A percentile compares a stretch with the other conserved stretches of the same genome.
Evolutionary conservation across 1,284 basidiomycete species (phyloP).

Genomic region (Cutaneotrichosporon mucoides): DNA sequence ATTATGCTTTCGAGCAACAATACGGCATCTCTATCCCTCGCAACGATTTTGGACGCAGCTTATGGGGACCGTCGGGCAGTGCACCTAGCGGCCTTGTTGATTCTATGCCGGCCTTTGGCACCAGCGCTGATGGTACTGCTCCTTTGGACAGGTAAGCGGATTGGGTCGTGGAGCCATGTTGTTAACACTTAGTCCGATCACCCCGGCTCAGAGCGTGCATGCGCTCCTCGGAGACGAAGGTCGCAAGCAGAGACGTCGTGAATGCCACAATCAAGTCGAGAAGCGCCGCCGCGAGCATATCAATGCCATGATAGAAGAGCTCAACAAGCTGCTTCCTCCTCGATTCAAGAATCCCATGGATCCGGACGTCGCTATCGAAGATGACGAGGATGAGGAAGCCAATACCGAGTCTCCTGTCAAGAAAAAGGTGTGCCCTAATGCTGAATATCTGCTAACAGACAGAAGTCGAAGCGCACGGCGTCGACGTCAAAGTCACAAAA

Average conservation of each 20-base stretch:
- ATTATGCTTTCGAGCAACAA: conserved; percentile 13
- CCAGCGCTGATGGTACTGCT: conserved; percentile 14
- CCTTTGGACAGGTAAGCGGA: conserved; percentile 23
- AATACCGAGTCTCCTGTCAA: conserved; percentile 22
- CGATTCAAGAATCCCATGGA: conserved; percentile 27
- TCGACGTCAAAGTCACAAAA: conserved; percentile 32
- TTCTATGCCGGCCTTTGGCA: conserved; percentile 23
- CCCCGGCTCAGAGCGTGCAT: conserved; percentile 29
- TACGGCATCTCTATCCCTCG: conserved; percentile 33
- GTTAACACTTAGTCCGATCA: conserved; percentile 29
- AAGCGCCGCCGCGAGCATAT: conserved; percentile 46
- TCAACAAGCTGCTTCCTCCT: conserved; percentile 37
- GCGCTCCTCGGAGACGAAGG: conserved; percentile 27
- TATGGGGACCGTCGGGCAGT: conserved; percentile 22
- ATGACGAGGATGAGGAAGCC: conserved; percentile 40
- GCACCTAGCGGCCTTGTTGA: conserved; percentile 25
- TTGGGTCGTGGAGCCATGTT: no score
- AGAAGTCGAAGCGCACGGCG: conserved; percentile 33
- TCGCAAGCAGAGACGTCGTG: conserved; percentile 39
- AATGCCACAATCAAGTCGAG: conserved; percentile 48
- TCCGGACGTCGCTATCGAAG: conserved; percentile 25
- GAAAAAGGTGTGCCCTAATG: conserved; percentile 28
- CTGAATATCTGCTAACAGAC: not conserved
- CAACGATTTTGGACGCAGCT: conserved; percentile 12
- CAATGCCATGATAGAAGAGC: conserved; percentile 47